Evolutionary conservation across 177 flowering plant species (phyloP).

Genomic region (Vitis hybrid): DNA sequence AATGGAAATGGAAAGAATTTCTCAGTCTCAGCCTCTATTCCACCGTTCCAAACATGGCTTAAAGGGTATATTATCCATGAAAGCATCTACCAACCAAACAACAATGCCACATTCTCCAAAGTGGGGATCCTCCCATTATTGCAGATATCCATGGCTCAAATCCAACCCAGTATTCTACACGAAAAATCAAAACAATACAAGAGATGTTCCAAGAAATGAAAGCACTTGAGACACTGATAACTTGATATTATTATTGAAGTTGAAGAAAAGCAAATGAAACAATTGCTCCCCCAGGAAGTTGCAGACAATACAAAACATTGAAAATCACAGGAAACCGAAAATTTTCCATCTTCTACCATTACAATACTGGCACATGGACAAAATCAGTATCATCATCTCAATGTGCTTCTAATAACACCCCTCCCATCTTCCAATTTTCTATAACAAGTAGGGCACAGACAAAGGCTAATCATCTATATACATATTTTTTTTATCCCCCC

Average conservation of each 20-base stretch:
- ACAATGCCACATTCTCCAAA: too few species aligned
- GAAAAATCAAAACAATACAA: neutral
- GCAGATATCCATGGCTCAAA: too few species aligned
- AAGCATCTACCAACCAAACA: too few species aligned
- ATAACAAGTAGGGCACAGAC: constrained; percentile 10
- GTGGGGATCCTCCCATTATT: too few species aligned
- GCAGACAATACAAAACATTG: neutral
- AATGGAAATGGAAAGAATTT: too few species aligned
- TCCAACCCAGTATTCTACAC: too few species aligned
- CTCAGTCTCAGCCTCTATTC: too few species aligned
- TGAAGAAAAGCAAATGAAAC: constrained; percentile 20
- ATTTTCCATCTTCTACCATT: constrained; percentile 14
- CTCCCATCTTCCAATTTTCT: neutral
- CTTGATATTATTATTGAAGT: neutral
- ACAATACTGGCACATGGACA: constrained; percentile 33
- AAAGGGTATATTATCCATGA: too few species aligned
- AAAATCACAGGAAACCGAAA: constrained; percentile 23
- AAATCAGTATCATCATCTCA: constrained; percentile 25
- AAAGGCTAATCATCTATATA: constrained; percentile 6
- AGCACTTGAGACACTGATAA: neutral
- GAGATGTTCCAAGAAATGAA: neutral
- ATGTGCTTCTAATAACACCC: constrained; percentile 20
- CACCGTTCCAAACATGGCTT: too few species aligned
- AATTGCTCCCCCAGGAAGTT: constrained; percentile 14
- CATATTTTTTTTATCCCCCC: constrained; percentile 3